phyloP scores from a whole-genome alignment of 2,329 filamentous ascomycete species.

The Fusarium marasasianum region DNA sequence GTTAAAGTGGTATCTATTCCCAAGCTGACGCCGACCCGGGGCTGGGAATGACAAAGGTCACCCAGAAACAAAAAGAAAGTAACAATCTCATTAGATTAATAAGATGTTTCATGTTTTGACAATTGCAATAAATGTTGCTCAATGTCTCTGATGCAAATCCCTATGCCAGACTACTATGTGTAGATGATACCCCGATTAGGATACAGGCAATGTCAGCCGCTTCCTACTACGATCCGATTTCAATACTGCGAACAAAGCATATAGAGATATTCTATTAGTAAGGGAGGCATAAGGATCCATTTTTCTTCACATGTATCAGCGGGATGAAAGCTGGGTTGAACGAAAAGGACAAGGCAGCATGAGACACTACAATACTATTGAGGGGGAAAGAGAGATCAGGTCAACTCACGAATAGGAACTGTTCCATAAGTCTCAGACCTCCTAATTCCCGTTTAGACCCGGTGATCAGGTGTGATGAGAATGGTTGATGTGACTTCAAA shows the following conservation, averaged over 20 bases:
- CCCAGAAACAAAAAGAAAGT: background rate
- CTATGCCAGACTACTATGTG: background rate
- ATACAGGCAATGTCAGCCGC: background rate
- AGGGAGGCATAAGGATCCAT: accelerated
- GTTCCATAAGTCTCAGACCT: too few relatives aligned
- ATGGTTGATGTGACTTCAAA: background rate
- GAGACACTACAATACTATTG: background rate
- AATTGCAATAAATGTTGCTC: too few relatives aligned
- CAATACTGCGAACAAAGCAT: background rate
- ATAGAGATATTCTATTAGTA: accelerated
- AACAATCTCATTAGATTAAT: too few relatives aligned
- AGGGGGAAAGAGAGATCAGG: background rate
- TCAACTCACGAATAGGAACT: background rate
- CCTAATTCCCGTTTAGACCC: background rate
- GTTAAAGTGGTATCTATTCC: background rate
- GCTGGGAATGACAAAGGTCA: too few relatives aligned
- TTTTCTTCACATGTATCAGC: background rate
- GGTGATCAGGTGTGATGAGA: background rate
- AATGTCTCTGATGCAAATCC: background rate
- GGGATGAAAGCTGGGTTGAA: background rate
- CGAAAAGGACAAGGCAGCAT: background rate
- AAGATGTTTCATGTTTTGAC: accelerated
- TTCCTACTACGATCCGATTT: background rate
- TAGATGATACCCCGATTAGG: background rate
- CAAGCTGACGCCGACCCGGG: background rate